Evolutionary conservation across 1,284 basidiomycete species (phyloP), one percentile per base, ranked within the genome.

Genomic region (Trametes pubescens): DNA sequence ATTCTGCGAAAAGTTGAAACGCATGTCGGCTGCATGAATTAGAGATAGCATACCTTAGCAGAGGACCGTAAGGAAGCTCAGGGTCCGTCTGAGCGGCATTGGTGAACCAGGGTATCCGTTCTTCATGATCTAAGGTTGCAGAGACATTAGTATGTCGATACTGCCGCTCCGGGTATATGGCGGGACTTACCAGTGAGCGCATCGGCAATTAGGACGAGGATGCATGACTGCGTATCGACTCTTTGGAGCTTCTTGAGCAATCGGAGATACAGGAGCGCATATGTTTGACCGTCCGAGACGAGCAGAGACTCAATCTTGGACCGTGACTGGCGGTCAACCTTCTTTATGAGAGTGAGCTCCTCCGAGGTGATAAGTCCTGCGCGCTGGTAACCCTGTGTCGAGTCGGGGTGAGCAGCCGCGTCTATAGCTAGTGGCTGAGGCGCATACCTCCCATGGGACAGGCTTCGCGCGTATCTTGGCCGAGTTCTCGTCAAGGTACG

Each of bases 181-280:
- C 16, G 16, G 35, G 22, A 77, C 82, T 57, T 67, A 92, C 94
- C 94, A 67, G 86, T 77, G 46, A 99, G 85, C 71, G 97, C 94
- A 79, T 99, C 96, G 35, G 90, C 92, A 70, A 98, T 93, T 68
- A 96, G 85, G 48, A 97, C 93, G 26, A 99, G 86, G 58, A 98
- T 91, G 73, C 88, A 95, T 77, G 98, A 96, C 79, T 98, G 92
- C 5, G 96, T 97, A 77, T 99, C 97, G 52, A 94, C 90, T 70
- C 96, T 82, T 78, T 93, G 92, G 29, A 98, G 86, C 79, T 98
- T 98, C 83, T 95, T 93, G 74, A 99, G 86, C 24, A 99, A 85
- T 65, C 90, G 88, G 49, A 98, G 89, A 78, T 96, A 99, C 37
- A 99, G 84, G n/a, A 87, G 82, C 13, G 94, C 93, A 76, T 98